Percentiles rank a stretch among this genome's conserved stretches.
Evolutionary conservation across 164 flowering plant genomes (phyloP).

Genomic region (Kalanchoe fedtschenkoi): DNA sequence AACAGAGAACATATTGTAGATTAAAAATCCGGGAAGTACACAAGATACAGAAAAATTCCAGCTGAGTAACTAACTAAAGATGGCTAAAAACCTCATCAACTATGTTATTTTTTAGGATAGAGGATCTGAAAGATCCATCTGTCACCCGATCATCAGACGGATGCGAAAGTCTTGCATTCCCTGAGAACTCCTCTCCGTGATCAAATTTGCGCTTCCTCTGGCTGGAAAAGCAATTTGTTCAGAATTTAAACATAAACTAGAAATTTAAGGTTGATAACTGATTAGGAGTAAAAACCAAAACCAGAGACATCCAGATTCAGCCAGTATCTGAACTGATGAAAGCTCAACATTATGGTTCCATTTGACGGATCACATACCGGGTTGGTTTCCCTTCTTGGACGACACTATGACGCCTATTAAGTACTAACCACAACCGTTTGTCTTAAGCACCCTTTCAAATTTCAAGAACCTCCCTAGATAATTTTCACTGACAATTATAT

Average conservation of each 20-base stretch:
- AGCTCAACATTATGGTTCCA: too few relatives aligned
- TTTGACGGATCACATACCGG: too few relatives aligned
- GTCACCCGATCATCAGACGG: not conserved
- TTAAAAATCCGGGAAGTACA: too few relatives aligned
- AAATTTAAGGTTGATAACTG: not conserved
- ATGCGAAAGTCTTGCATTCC: not conserved
- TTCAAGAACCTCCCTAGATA: too few relatives aligned
- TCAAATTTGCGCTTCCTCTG: slow-evolving; percentile 6
- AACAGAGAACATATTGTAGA: not conserved
- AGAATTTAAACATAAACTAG: not conserved
- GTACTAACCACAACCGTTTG: too few relatives aligned
- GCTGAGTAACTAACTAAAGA: not conserved
- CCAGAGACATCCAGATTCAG: too few relatives aligned
- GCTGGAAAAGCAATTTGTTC: not conserved
- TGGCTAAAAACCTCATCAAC: not conserved
- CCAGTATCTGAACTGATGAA: too few relatives aligned
- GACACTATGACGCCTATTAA: too few relatives aligned
- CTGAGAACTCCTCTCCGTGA: slow-evolving; percentile 1
- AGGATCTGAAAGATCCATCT: slow-evolving; percentile 3
- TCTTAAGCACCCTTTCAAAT: too few relatives aligned
- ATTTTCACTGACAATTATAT: too few relatives aligned
- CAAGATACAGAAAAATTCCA: not conserved
- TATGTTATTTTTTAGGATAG: not conserved
- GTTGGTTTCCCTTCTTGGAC: too few relatives aligned
- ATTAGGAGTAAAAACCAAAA: too few relatives aligned